Evolutionary conservation across 129 eudicot species (phyloP).

Genomic region (Ambrosia artemisiifolia): DNA sequence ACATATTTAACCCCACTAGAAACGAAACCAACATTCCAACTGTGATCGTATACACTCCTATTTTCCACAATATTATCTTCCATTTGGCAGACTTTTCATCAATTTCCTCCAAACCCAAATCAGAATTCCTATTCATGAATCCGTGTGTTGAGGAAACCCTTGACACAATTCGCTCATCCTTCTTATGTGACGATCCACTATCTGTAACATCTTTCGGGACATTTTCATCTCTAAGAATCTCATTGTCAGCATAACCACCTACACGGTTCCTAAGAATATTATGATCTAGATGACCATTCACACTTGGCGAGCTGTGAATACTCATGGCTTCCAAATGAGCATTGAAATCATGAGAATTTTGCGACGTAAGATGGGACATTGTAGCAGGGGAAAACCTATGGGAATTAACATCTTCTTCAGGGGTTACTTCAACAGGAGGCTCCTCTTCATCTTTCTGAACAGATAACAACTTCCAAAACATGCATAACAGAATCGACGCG

Average conservation of each 20-base stretch:
- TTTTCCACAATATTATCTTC: constrained; percentile 68
- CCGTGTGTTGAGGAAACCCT: constrained; percentile 31
- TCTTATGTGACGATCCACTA: constrained; percentile 15
- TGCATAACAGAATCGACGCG: constrained; percentile 56
- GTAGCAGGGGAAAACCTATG: constrained; percentile 92
- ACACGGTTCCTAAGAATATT: constrained; percentile 50
- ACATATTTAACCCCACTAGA: constrained; percentile 80
- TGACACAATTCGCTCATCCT: constrained; percentile 34
- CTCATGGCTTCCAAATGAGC: constrained; percentile 33
- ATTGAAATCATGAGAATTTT: constrained; percentile 39
- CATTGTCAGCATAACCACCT: constrained; percentile 33
- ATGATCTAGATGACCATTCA: constrained; percentile 22
- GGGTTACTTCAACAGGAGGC: constrained; percentile 46
- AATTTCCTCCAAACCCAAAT: constrained; percentile 33
- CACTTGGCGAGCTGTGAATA: constrained; percentile 34
- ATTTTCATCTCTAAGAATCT: constrained; percentile 33
- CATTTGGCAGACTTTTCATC: constrained; percentile 39
- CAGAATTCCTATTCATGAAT: constrained; percentile 8
- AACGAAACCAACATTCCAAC: constrained; percentile 76
- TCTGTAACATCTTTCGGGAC: constrained; percentile 38
- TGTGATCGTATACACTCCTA: constrained; percentile 70
- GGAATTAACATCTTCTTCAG: constrained; percentile 53
- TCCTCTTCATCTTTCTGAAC: constrained; percentile 74
- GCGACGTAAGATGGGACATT: constrained; percentile 64
- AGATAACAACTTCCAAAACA: constrained; percentile 84